A percentile compares a stretch with the other conserved stretches of the same genome.
These are phyloP conservation scores for Corymbia citriodora DNA, from an alignment of 441 rosid genomes.

Conservation along the genomic window DNA sequence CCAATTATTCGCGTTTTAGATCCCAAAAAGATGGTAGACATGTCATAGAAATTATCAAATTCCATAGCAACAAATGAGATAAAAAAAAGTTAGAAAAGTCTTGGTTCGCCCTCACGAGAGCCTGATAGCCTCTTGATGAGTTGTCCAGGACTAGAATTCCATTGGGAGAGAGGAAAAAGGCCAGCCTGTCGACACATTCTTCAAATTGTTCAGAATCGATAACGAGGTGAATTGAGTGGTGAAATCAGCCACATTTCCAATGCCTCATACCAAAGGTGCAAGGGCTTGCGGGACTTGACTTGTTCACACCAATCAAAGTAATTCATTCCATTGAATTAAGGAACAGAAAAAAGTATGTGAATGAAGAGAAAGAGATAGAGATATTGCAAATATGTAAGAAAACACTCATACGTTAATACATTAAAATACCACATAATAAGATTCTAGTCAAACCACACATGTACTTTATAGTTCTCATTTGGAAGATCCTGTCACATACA, in stretches of 20 bases:
- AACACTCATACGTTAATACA: too few species aligned
- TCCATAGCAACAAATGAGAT: not conserved
- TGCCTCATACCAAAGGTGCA: not conserved
- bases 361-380: too few species aligned
- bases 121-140: not conserved
- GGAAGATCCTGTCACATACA: too few species aligned
- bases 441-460: too few species aligned
- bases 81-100: not conserved
- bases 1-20: not conserved
- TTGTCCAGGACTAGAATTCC: not conserved
- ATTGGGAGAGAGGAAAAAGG: not conserved
- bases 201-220: not conserved
- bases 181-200: not conserved
- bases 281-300: not conserved
- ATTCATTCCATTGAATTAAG: too few species aligned
- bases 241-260: not conserved
- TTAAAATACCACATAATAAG: too few species aligned
- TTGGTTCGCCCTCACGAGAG: not conserved
- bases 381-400: too few species aligned
- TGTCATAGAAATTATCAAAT: not conserved
- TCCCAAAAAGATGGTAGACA: not conserved
- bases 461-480: too few species aligned
- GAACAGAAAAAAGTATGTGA: too few species aligned
- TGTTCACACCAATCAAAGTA: too few species aligned
- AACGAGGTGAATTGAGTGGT: not conserved